Evolutionary conservation across 306 rosid species (phyloP).

Genomic region (Fragaria ananassa): DNA sequence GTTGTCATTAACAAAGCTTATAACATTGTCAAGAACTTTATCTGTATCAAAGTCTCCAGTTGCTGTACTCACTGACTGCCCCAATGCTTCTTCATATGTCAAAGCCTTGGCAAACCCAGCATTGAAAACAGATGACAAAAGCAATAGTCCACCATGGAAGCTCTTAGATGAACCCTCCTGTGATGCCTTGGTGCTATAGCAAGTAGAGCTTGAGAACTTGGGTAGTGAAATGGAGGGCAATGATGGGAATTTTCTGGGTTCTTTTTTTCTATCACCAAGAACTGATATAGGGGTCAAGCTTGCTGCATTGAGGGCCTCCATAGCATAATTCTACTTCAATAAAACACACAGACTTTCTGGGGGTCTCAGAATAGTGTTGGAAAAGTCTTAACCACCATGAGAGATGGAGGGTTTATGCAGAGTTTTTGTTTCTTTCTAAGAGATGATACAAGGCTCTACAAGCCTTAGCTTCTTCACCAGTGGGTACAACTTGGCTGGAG

Average conservation of each 20-base stretch:
- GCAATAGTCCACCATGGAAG: constrained; percentile 49
- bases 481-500: constrained; percentile 14
- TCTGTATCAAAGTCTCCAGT: constrained; percentile 48
- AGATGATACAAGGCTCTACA: constrained; percentile 24
- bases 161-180: constrained; percentile 28
- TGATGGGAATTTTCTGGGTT: constrained; percentile 52
- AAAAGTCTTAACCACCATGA: constrained; percentile 29
- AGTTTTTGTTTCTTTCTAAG: constrained; percentile 10
- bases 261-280: constrained; percentile 54
- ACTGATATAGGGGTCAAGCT: constrained; percentile 75
- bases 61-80: constrained; percentile 28
- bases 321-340: constrained; percentile 51
- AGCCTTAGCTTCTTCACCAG: constrained; percentile 35
- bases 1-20: constrained; percentile 60
- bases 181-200: constrained; percentile 23
- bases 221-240: constrained; percentile 32
- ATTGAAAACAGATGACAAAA: constrained; percentile 55
- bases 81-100: constrained; percentile 78
- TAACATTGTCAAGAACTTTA: constrained; percentile 48
- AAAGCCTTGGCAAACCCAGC: constrained; percentile 60
- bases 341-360: constrained; percentile 10
- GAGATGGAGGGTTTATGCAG: constrained; percentile 20
- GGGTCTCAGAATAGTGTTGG: constrained; percentile 27
- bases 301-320: constrained; percentile 96
- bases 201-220: constrained; percentile 43